Evolutionary conservation across 352 stramenopile species (phyloP).

Genomic region (Pythium dissimile): DNA sequence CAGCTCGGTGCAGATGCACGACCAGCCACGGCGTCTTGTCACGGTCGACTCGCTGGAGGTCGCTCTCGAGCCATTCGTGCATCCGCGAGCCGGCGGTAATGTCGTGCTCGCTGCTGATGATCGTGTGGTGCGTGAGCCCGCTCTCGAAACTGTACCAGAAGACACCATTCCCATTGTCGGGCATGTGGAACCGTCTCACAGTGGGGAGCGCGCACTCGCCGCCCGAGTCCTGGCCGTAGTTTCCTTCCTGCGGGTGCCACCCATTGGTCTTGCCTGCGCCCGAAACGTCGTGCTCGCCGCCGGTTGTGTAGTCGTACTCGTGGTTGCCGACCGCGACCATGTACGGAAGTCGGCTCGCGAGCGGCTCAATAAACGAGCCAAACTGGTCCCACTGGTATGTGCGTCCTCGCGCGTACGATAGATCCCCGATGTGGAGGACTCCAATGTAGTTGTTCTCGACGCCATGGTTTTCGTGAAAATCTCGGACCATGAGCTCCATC

Average conservation of each 20-base stretch:
- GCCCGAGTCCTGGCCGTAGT: slow-evolving; percentile 21
- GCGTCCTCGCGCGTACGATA: slow-evolving; percentile 53
- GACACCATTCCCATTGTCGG: slow-evolving; percentile 24
- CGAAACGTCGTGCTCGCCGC: slow-evolving; percentile 12
- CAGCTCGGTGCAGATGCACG: slow-evolving; percentile 10
- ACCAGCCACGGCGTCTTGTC: slow-evolving; percentile 26
- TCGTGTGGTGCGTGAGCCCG: slow-evolving; percentile 20
- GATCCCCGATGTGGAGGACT: slow-evolving; percentile 67
- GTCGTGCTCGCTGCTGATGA: slow-evolving; percentile 29
- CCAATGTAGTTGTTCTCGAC: slow-evolving; percentile 30
- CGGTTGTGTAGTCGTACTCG: slow-evolving; percentile 18
- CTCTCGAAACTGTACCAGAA: slow-evolving; percentile 29
- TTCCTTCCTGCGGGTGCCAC: slow-evolving; percentile 12
- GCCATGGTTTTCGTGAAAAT: slow-evolving; percentile 19
- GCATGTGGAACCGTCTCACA: slow-evolving; percentile 54
- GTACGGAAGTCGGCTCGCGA: slow-evolving; percentile 56
- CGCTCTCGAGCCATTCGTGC: slow-evolving; percentile 25
- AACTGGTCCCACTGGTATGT: slow-evolving; percentile 76
- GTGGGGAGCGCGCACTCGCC: slow-evolving; percentile 72
- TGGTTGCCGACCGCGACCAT: slow-evolving; percentile 48
- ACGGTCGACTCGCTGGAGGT: slow-evolving; percentile 7
- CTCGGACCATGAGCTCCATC: slow-evolving; percentile 27
- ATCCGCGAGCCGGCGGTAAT: slow-evolving; percentile 15
- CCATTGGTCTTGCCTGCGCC: slow-evolving; percentile 12
- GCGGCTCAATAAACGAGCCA: slow-evolving; percentile 56